A percentile compares a stretch with the other conserved stretches of the same genome.
Conservation (phyloP, 2,329 filamentous ascomycete genomes). For the Diplocarpon mali region DNA sequence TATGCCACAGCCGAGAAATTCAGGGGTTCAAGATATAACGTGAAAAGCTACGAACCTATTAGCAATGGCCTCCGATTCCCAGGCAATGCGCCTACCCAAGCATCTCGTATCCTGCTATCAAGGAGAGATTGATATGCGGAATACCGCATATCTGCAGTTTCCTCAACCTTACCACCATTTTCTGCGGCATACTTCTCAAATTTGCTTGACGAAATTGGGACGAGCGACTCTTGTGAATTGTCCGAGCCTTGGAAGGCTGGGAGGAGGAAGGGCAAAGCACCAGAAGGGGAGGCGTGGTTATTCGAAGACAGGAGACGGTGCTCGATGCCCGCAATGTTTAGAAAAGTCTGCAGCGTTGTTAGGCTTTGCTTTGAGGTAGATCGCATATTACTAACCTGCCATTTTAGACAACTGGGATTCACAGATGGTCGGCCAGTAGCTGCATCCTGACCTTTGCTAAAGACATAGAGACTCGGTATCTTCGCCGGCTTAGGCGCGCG, state of each 20-base stretch:
- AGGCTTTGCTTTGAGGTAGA: not conserved
- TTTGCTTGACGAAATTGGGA: constrained; percentile 50
- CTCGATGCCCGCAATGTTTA: constrained; percentile 62
- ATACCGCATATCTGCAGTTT: constrained; percentile 37
- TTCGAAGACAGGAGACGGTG: constrained; percentile 62
- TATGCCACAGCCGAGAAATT: constrained; percentile 58
- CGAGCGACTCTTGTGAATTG: constrained; percentile 26
- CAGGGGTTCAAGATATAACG: constrained; percentile 62
- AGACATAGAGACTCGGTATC: constrained; percentile 60
- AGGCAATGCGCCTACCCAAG: constrained; percentile 52
- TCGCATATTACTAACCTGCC: constrained; percentile 58
- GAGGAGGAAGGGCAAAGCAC: constrained; percentile 78
- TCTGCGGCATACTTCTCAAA: constrained; percentile 58
- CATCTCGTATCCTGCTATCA: constrained; percentile 66
- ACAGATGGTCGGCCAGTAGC: constrained; percentile 57
- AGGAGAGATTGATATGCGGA: constrained; percentile 72
- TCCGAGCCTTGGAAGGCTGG: constrained; percentile 32
- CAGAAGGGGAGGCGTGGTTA: constrained; percentile 87
- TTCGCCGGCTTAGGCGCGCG: constrained; percentile 39
- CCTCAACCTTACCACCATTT: constrained; percentile 34
- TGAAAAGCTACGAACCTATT: constrained; percentile 47
- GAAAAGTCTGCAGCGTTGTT: constrained; percentile 51
- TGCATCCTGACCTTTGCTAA: constrained; percentile 56
- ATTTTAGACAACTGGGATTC: constrained; percentile 90
- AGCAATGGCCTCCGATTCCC: not conserved